Conservation (phyloP, 306 rosid genomes). For the Cucurbita ficifolia region DNA sequence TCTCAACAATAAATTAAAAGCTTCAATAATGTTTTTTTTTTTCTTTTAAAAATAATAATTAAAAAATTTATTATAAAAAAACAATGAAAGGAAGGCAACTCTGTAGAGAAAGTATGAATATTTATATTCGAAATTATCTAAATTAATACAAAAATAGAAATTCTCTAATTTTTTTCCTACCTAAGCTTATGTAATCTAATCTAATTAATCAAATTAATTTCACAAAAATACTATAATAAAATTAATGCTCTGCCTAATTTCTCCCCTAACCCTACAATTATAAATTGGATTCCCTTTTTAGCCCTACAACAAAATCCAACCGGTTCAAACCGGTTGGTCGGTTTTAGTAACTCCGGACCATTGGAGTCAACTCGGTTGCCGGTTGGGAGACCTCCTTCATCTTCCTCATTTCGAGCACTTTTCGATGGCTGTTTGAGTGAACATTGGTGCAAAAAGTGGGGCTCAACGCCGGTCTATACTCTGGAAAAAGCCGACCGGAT, state of each 20-base stretch:
- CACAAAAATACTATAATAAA: not conserved
- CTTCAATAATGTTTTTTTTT: not conserved
- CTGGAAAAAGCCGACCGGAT: conserved; percentile 82
- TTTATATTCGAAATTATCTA: not conserved
- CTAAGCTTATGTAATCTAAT: not conserved
- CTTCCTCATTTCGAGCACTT: conserved; percentile 77
- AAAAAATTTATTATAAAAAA: not conserved
- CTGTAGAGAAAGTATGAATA: not conserved
- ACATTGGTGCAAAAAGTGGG: conserved; percentile 54
- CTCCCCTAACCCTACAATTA: not conserved
- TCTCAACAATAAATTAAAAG: not conserved
- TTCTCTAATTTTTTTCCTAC: not conserved
- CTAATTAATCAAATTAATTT: not conserved
- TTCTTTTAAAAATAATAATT: not conserved
- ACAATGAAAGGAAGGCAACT: not conserved
- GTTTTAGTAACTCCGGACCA: conserved; percentile 35
- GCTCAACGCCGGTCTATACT: conserved; percentile 92
- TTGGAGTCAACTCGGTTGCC: conserved; percentile 18
- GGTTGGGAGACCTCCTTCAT: conserved; percentile 34
- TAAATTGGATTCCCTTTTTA: not conserved
- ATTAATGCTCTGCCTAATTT: not conserved
- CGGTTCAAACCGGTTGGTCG: conserved; percentile 2
- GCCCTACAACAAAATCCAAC: not conserved
- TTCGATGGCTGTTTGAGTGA: conserved; percentile 87
- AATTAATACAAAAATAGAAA: not conserved